phyloP scores from a whole-genome alignment of 768 basidiomycete species.

The Suillus weaverae region DNA sequence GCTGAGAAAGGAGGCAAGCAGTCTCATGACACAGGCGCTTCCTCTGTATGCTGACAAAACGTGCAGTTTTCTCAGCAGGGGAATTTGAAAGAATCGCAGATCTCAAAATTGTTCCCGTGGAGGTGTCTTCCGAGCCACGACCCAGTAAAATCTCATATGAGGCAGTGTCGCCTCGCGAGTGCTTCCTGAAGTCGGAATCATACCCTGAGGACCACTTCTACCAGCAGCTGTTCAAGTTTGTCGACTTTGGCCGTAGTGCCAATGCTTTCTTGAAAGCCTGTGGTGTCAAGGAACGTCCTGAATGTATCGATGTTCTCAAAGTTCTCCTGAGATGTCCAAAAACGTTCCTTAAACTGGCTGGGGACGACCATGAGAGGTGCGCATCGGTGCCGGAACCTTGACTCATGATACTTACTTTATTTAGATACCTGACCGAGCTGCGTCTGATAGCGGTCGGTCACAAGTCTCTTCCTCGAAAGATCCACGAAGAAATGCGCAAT shows the following conservation, averaged over 20 bases:
- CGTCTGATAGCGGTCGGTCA: slow-evolving; percentile 77
- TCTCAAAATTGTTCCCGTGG: slow-evolving; percentile 62
- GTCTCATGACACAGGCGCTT: too few species aligned
- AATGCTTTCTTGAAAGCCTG: slow-evolving; percentile 81
- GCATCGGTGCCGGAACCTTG: slow-evolving; percentile 15
- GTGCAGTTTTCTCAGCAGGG: slow-evolving; percentile 50
- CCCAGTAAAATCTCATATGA: background rate
- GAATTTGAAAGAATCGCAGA: slow-evolving; percentile 56
- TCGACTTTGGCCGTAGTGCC: slow-evolving; percentile 76
- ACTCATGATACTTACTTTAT: slow-evolving; percentile 3
- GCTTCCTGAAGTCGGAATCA: slow-evolving; percentile 52
- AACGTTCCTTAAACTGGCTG: slow-evolving; percentile 64
- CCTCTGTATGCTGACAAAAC: slow-evolving; percentile 2
- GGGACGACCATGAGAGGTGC: slow-evolving; percentile 56
- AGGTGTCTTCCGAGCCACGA: background rate
- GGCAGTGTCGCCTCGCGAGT: slow-evolving; percentile 53
- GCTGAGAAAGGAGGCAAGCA: slow-evolving; percentile 52
- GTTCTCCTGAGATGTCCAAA: slow-evolving; percentile 64
- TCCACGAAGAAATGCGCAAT: slow-evolving; percentile 57
- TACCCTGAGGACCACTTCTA: slow-evolving; percentile 35
- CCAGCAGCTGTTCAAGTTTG: slow-evolving; percentile 75
- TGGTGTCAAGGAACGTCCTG: slow-evolving; percentile 83
- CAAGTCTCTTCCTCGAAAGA: slow-evolving; percentile 40
- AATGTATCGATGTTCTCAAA: slow-evolving; percentile 70
- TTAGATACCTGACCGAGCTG: slow-evolving; percentile 77